Evolutionary conservation across 768 basidiomycete genomes (phyloP), one percentile per base, ranked within the genome.

Genomic region (Fistulinella prunicolor): DNA sequence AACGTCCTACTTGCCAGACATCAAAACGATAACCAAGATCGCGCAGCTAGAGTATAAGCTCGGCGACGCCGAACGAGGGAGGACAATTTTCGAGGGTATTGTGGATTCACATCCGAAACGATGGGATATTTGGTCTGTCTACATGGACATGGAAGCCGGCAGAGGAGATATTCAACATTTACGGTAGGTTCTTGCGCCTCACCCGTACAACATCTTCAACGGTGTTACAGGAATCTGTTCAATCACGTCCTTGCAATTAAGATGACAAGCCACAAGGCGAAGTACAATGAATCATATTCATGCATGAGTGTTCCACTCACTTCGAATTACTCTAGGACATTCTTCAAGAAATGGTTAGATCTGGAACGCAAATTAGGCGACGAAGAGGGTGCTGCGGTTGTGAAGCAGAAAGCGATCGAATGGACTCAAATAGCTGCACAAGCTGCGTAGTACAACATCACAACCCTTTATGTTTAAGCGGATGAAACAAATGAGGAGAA

Each of bases 261-360:
- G 63, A 86, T 96, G 78, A 95, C 93, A 12, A 89, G 84, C 60
- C 89, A 93, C 64, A 95, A 94, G 70, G 94, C 94, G 19, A 97
- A 96, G 91, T 94, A 62, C 61, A 85, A 77, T 34, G 5, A n/a
- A 20, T 46, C 23, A 4, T 29, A 38, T 24, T 21, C n/a, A 6
- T 19, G 7, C n/a, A 26, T 17, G 3, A 19, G 16, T 17, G 19
- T 47, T 14, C 13, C 21, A 24, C 50, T 58, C 45, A 58, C 26
- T 45, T 55, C 10, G 10, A 56, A 56, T 47, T 49, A 42, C 49
- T 20, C 49, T 23, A 94, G 91, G 70, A 81, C 85, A 23, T 86
- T 97, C 69, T 98, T 99, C 80, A 99, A 99, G 71, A 97, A 97
- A 67, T 96, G 94, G 91, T 74, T 98, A 26, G 85, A 85, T 50